Conservation (phyloP, 2,329 filamentous ascomycete species). For the Monosporascus sp. region DNA sequence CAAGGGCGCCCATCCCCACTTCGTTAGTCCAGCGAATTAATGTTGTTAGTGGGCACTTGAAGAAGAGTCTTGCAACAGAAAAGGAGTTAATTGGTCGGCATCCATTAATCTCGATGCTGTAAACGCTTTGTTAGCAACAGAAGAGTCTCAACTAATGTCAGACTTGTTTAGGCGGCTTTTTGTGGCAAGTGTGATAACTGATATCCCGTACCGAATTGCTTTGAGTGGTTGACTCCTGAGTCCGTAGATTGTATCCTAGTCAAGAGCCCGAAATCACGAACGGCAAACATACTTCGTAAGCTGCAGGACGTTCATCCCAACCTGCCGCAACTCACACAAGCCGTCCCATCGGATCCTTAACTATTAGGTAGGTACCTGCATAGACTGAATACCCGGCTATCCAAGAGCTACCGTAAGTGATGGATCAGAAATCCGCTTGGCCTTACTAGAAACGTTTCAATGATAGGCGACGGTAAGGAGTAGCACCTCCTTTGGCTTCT, state of each 20-base stretch:
- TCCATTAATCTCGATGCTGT: conserved; percentile 15
- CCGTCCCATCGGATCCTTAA: not conserved
- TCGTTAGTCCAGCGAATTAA: not conserved
- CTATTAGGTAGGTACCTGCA: too few relatives aligned
- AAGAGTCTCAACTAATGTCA: not conserved
- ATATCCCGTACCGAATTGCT: too few relatives aligned
- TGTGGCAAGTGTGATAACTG: not conserved
- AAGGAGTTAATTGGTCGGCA: not conserved
- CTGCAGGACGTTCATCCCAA: not conserved
- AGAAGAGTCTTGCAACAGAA: not conserved
- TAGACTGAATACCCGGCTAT: not conserved
- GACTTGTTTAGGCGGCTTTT: not conserved
- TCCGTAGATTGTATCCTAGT: not conserved
- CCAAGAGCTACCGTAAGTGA: too few relatives aligned
- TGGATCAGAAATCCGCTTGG: too few relatives aligned
- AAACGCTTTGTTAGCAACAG: conserved; percentile 14
- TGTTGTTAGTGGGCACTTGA: not conserved
- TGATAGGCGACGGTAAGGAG: too few relatives aligned
- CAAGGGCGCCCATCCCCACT: not conserved
- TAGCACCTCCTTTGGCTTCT: not conserved
- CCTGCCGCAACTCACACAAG: not conserved
- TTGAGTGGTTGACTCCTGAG: too few relatives aligned
- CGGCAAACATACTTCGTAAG: not conserved
- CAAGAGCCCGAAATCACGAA: not conserved
- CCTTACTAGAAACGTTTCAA: too few relatives aligned